Evolutionary conservation across 2,329 filamentous ascomycete genomes (phyloP).

Genomic region (Sclerotinia glacialis): DNA sequence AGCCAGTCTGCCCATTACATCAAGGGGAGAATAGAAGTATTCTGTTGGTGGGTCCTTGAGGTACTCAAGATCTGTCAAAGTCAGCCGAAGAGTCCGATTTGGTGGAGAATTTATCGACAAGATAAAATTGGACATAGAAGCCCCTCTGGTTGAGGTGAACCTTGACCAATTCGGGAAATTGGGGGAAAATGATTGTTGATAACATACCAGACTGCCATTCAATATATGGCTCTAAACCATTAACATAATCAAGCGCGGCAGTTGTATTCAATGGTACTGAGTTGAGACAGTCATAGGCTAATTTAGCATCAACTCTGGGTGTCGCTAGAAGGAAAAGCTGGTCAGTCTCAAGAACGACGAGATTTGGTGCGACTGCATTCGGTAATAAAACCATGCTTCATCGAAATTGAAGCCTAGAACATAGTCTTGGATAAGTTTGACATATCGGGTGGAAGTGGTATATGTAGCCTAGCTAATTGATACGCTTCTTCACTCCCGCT

Average conservation of each 20-base stretch:
- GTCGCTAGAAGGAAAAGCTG: constrained; percentile 27
- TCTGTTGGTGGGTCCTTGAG: constrained; percentile 51
- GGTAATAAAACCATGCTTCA: neutral
- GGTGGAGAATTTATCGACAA: neutral
- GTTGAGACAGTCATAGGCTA: constrained; percentile 37
- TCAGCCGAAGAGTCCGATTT: neutral
- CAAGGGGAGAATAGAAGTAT: constrained; percentile 50
- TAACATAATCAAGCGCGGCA: constrained; percentile 33
- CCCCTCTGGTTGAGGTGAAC: neutral
- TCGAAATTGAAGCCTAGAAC: too few relatives aligned
- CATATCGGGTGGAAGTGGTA: too few relatives aligned
- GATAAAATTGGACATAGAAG: neutral
- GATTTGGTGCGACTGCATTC: neutral
- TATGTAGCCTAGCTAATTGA: neutral
- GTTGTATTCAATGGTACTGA: constrained; percentile 35
- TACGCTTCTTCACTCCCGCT: neutral
- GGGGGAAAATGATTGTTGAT: neutral
- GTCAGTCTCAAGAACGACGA: constrained; percentile 5
- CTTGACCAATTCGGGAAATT: neutral
- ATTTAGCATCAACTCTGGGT: constrained; percentile 33
- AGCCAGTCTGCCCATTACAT: constrained; percentile 48
- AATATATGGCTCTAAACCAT: constrained; percentile 34
- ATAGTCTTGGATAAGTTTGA: neutral
- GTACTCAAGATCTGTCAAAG: constrained; percentile 32
- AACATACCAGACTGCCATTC: constrained; percentile 37